Evolutionary conservation across 2,329 filamentous ascomycete genomes (phyloP), one percentile per base, ranked within the genome.

Genomic region (Leptographium lundbergii): DNA sequence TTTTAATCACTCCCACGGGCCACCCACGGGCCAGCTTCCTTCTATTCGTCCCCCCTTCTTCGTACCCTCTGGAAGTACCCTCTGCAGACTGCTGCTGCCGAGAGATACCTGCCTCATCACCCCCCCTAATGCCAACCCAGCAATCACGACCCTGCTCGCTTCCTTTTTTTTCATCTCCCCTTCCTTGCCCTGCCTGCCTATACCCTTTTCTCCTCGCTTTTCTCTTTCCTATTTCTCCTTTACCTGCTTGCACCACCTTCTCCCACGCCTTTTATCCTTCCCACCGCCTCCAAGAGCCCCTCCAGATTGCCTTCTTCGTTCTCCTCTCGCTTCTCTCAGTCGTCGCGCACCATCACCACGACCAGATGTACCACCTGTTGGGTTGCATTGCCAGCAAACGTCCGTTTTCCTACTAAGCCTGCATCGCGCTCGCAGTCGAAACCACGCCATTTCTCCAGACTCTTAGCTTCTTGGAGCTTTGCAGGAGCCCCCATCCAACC

Each of bases 1-100:
- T 59, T 59, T 59, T 53, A 56, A 56, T 52, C 54, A 59, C 57
- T 57, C 29, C 48, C 32, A 34, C 57, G 51, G 36, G 36, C 54
- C 29, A 22, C 29, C 48, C 32, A 34, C 57, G 51, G 36, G 36
- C 54, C 29, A 22, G 34, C 39, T 53, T 42, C 29, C 47, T 36
- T 24, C 47, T 24, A 57, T 53, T 58, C 48, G 48, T n/a, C 11
- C 25, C 54, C 32, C 25, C 34, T 17, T 14, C 39, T 47, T 11
- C 39, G 25, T 47, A 25, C 10, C 55, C 19, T 27, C 19, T 13
- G 17, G 11, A 56, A 48, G 42, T 48, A 48, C 19, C 56, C 39
- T 51, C 34, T 52, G 6, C 32, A 14, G 6, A 24, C 24, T 24
- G 9, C 14, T 22, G 6, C 11, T 29, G 22, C 47, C 6, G 48